Percentiles rank a stretch among this genome's conserved stretches.
phyloP scores from a whole-genome alignment of 1,139 yeast genomes.

The Yamadazyma mexicana region DNA sequence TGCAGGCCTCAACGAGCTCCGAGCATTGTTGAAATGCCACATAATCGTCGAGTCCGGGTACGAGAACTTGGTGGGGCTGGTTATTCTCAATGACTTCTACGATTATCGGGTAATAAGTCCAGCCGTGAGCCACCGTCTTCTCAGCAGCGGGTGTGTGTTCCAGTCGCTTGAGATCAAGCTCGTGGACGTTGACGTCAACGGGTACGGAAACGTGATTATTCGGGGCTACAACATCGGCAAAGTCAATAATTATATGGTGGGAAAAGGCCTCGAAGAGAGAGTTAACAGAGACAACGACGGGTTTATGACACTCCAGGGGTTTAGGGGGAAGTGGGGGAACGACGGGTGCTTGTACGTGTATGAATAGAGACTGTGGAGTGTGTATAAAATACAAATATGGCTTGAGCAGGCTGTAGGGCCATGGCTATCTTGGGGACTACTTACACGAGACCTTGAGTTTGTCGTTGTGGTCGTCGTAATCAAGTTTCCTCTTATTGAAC shows the following conservation, averaged over 20 bases:
- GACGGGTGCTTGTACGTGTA: slow-evolving; percentile 70
- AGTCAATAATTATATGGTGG: slow-evolving; percentile 23
- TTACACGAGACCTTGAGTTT: slow-evolving; percentile 12
- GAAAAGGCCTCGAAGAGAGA: slow-evolving; percentile 15
- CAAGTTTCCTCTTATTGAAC: slow-evolving; percentile 21
- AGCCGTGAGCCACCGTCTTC: slow-evolving; percentile 14
- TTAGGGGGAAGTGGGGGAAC: slow-evolving; percentile 61
- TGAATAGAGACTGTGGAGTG: too few relatives aligned
- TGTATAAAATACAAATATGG: neutral
- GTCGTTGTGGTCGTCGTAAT: slow-evolving; percentile 10
- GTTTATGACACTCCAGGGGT: slow-evolving; percentile 54
- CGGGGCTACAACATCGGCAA: slow-evolving; percentile 72
- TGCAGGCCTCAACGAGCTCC: slow-evolving; percentile 37
- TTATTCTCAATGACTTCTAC: slow-evolving; percentile 57
- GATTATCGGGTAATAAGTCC: slow-evolving; percentile 54
- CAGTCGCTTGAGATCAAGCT: slow-evolving; percentile 54
- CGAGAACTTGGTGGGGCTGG: slow-evolving; percentile 54
- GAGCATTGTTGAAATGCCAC: slow-evolving; percentile 50
- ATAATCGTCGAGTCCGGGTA: slow-evolving; percentile 53
- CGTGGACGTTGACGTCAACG: slow-evolving; percentile 27
- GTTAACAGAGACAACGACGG: slow-evolving; percentile 47
- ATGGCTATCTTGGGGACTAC: too few relatives aligned
- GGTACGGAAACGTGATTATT: slow-evolving; percentile 52
- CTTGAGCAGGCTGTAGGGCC: too few relatives aligned
- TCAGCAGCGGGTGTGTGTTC: slow-evolving; percentile 45